Conservation (phyloP, 768 basidiomycete species). For the Auricularia sp. region DNA sequence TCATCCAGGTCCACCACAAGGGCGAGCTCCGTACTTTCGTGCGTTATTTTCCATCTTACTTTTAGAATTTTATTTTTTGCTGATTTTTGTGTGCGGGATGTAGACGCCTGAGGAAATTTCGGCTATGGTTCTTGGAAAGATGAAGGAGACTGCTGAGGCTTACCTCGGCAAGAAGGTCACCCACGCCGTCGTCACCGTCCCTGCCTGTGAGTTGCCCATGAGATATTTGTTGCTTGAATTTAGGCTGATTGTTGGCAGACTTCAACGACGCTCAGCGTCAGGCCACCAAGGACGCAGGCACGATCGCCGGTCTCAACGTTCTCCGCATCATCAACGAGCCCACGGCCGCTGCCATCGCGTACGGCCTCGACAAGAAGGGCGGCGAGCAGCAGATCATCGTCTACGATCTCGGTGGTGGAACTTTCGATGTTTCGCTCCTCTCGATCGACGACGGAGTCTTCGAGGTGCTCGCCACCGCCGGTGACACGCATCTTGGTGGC, state of each 20-base stretch:
- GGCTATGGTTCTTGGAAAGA: slow-evolving; percentile 92
- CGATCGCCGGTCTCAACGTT: slow-evolving; percentile 87
- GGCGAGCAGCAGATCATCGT: slow-evolving; percentile 94
- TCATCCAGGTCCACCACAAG: slow-evolving; percentile 69
- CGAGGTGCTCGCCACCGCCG: slow-evolving; percentile 82
- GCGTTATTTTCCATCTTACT: slow-evolving; percentile 23
- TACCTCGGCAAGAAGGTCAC: slow-evolving; percentile 95
- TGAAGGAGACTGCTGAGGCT: slow-evolving; percentile 99
- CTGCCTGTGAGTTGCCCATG: slow-evolving; percentile 55
- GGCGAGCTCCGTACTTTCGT: slow-evolving; percentile 77
- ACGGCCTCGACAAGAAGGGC: slow-evolving; percentile 93
- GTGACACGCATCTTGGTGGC: slow-evolving; percentile 91
- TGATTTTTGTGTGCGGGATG: not conserved
- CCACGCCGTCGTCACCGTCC: slow-evolving; percentile 96
- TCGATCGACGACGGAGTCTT: slow-evolving; percentile 92
- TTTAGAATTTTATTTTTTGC: not conserved
- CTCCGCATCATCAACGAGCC: slow-evolving; percentile 98
- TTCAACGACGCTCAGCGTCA: slow-evolving; percentile 96
- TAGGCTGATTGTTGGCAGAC: too few relatives aligned
- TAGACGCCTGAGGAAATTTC: slow-evolving; percentile 90
- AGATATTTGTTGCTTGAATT: too few relatives aligned
- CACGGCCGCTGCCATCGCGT: slow-evolving; percentile 94
- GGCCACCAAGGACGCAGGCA: slow-evolving; percentile 96
- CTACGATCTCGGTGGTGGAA: slow-evolving; percentile 97
- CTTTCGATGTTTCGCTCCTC: slow-evolving; percentile 95